These are phyloP conservation scores for Fusarium compactum DNA, from an alignment of 2,329 filamentous ascomycete genomes.

Conservation along the genomic window DNA sequence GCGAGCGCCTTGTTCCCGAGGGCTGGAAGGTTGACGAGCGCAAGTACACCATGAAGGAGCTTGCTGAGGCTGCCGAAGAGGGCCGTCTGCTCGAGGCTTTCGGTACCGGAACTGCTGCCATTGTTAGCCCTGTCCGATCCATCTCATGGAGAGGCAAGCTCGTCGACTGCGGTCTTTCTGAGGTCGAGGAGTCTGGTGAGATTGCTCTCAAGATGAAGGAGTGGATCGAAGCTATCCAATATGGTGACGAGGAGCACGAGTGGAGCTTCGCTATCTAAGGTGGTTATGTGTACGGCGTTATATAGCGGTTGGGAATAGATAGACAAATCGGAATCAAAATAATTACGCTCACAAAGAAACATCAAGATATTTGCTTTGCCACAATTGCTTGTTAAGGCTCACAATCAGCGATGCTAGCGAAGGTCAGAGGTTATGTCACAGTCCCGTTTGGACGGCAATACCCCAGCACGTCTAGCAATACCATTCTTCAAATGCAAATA, in stretches of 20 bases:
- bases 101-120: constrained; percentile 91
- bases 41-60: constrained; percentile 90
- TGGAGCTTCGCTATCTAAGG: constrained; percentile 76
- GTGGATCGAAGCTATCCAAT: constrained; percentile 97
- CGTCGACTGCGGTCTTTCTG: constrained; percentile 85
- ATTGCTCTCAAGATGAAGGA: constrained; percentile 89
- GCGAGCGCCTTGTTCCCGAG: constrained; percentile 83
- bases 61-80: constrained; percentile 83
- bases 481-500: constrained; percentile 40
- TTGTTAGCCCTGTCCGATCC: constrained; percentile 88
- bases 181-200: constrained; percentile 87
- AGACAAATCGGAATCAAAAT: constrained; percentile 29
- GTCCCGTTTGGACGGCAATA: constrained; percentile 28
- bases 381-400: constrained; percentile 33
- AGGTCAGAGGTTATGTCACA: constrained; percentile 18
- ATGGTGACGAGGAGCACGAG: constrained; percentile 89
- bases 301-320: constrained; percentile 34
- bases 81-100: constrained; percentile 93
- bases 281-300: constrained; percentile 30
- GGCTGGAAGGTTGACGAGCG: constrained; percentile 91
- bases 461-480: constrained; percentile 48
- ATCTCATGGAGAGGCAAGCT: constrained; percentile 89
- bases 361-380: constrained; percentile 22
- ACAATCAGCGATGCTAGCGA: constrained; percentile 25
- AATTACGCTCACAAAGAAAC: constrained; percentile 27